Percentiles rank a stretch among this genome's conserved stretches.
Evolutionary conservation across 2,329 filamentous ascomycete genomes (phyloP).

Genomic region (Ilyonectria mors-panacis): DNA sequence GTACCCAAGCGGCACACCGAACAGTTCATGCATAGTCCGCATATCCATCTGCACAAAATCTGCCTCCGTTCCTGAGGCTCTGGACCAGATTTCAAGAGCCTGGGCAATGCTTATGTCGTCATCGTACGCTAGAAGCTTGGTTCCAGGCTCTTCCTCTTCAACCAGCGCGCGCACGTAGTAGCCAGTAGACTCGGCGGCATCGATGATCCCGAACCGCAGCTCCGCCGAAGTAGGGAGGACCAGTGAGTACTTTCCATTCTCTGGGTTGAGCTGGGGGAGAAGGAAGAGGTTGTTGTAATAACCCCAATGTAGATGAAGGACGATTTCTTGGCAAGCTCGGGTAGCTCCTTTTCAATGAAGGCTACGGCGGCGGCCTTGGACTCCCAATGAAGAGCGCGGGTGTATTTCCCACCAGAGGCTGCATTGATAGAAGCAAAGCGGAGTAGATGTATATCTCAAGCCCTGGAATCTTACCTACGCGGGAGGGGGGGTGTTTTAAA

Average conservation of each 20-base stretch:
- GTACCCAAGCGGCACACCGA: conserved; percentile 55
- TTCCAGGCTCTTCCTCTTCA: conserved; percentile 55
- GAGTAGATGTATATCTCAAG: conserved; percentile 65
- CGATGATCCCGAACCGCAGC: conserved; percentile 57
- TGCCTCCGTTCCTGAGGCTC: conserved; percentile 55
- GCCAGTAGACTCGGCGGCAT: conserved; percentile 57
- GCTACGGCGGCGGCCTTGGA: conserved; percentile 64
- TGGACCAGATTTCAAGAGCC: conserved; percentile 53
- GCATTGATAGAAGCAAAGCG: conserved; percentile 62
- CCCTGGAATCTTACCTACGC: conserved; percentile 32
- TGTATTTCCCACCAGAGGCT: conserved; percentile 60
- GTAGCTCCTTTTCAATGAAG: conserved; percentile 59
- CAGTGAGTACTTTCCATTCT: conserved; percentile 51
- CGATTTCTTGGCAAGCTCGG: conserved; percentile 58
- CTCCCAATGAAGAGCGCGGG: conserved; percentile 64
- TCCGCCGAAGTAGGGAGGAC: conserved; percentile 46
- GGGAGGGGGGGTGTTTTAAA: too few species aligned
- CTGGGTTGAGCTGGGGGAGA: conserved; percentile 42
- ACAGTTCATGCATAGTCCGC: conserved; percentile 53
- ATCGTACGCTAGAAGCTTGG: conserved; percentile 62
- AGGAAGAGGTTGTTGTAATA: conserved; percentile 45
- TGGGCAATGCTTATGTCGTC: conserved; percentile 54
- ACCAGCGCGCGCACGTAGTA: conserved; percentile 61
- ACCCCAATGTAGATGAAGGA: conserved; percentile 44
- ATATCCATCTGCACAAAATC: conserved; percentile 47